Evolutionary conservation across 352 stramenopile genomes (phyloP).

Genomic region (Pythium apleroticum): DNA sequence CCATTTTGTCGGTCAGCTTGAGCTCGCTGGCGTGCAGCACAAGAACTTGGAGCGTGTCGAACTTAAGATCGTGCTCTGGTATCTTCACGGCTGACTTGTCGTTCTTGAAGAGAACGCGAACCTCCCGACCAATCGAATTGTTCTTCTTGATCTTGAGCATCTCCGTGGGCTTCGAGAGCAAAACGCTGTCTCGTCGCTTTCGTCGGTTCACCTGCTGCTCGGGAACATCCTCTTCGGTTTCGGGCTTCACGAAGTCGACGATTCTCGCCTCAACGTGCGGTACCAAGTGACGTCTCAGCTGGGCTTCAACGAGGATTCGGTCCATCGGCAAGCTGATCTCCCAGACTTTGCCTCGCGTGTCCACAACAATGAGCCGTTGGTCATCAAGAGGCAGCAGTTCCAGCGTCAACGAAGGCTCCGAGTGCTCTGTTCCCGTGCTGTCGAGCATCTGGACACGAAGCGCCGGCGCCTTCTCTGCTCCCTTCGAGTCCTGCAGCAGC

Average conservation of each 20-base stretch:
- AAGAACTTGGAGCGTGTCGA: constrained; percentile 43
- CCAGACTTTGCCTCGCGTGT: constrained; percentile 29
- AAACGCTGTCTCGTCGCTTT: constrained; percentile 17
- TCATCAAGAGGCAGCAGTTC: constrained; percentile 52
- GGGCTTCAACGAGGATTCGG: constrained; percentile 43
- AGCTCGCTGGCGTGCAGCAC: constrained; percentile 57
- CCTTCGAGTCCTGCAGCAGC: constrained; percentile 24
- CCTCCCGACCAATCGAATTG: constrained; percentile 5
- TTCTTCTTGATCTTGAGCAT: constrained; percentile 15
- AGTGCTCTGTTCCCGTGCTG: constrained; percentile 22
- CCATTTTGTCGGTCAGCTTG: constrained; percentile 36
- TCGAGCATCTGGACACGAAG: constrained; percentile 38
- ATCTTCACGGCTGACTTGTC: constrained; percentile 25
- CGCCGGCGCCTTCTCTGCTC: neutral
- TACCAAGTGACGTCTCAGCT: constrained; percentile 41
- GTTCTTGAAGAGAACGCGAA: constrained; percentile 26
- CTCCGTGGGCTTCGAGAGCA: constrained; percentile 22
- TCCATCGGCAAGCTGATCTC: constrained; percentile 50
- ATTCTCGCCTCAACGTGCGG: constrained; percentile 39
- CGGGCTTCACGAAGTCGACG: constrained; percentile 6
- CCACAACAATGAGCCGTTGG: constrained; percentile 39
- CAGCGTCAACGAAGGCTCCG: constrained; percentile 33
- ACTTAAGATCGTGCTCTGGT: constrained; percentile 37
- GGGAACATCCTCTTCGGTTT: constrained; percentile 1
- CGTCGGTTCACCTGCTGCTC: constrained; percentile 16